A percentile compares a stretch with the other conserved stretches of the same genome.
phyloP scores from a whole-genome alignment of 106 monocot genomes.

The Xerophyta viscosa region DNA sequence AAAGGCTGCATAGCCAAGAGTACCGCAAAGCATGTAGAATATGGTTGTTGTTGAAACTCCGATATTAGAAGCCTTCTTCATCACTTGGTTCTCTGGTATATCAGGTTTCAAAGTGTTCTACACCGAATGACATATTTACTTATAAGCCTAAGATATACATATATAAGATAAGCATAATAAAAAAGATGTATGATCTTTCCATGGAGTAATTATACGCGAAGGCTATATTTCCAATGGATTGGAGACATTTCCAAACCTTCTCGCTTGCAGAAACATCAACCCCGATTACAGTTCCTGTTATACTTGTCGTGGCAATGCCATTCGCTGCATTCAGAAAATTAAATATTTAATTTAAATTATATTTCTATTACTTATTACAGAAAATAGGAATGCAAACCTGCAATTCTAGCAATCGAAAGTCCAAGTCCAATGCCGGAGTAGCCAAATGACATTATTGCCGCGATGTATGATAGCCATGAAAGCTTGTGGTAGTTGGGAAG shows the following conservation, averaged over 20 bases:
- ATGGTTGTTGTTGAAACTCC: slow-evolving; percentile 23
- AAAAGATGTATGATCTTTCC: no score
- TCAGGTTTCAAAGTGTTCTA: slow-evolving; percentile 26
- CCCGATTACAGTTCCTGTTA: not conserved
- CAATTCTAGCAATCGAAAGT: slow-evolving; percentile 75
- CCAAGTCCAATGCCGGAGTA: slow-evolving; percentile 82
- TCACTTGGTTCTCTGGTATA: slow-evolving; percentile 23
- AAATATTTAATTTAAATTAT: no score
- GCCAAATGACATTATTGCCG: slow-evolving; percentile 69
- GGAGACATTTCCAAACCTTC: slow-evolving; percentile 80
- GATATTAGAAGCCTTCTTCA: slow-evolving; percentile 25
- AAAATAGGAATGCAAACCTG: slow-evolving; percentile 46
- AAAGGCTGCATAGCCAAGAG: slow-evolving; percentile 32
- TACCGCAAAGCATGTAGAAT: slow-evolving; percentile 39
- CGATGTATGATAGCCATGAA: slow-evolving; percentile 77
- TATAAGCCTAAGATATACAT: no score
- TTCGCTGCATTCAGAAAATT: not conserved
- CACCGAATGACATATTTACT: not conserved
- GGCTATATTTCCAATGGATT: slow-evolving; percentile 76
- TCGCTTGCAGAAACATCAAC: slow-evolving; percentile 28
- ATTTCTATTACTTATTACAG: no score
- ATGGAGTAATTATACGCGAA: slow-evolving; percentile 66
- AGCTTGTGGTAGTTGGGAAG: slow-evolving; percentile 77
- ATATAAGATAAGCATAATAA: no score
- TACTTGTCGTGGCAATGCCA: not conserved